Conservation (phyloP, 805 yeast species). For the Metschnikowia vanudenii region DNA sequence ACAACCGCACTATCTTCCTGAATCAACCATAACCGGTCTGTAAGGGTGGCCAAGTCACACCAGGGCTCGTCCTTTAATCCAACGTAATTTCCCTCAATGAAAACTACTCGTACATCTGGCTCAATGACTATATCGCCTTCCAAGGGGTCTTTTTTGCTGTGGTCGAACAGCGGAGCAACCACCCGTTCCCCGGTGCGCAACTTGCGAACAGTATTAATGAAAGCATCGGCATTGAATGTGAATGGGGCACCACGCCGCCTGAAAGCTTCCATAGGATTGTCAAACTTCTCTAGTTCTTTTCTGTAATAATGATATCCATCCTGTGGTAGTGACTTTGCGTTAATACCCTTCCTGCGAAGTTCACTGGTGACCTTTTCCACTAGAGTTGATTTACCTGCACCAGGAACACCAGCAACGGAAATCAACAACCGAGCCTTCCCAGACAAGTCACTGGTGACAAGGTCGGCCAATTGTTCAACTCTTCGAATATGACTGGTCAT, state of each 20-base stretch:
- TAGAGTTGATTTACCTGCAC: slow-evolving; percentile 79
- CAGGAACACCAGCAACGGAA: slow-evolving; percentile 74
- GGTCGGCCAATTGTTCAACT: slow-evolving; percentile 11
- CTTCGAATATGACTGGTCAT: slow-evolving; percentile 14
- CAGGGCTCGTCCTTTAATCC: slow-evolving; percentile 59
- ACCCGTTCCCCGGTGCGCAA: slow-evolving; percentile 33
- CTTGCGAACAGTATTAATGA: slow-evolving; percentile 25
- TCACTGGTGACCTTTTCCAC: slow-evolving; percentile 46
- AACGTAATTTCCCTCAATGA: slow-evolving; percentile 77
- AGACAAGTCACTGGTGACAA: slow-evolving; percentile 6
- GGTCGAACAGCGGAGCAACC: slow-evolving; percentile 71
- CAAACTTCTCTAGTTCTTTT: slow-evolving; percentile 35
- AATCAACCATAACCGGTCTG: slow-evolving; percentile 52
- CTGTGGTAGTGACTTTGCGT: slow-evolving; percentile 32
- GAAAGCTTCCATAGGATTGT: slow-evolving; percentile 57
- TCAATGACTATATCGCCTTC: slow-evolving; percentile 49
- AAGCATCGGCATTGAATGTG: slow-evolving; percentile 66
- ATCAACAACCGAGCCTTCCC: slow-evolving; percentile 46
- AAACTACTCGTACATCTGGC: slow-evolving; percentile 50
- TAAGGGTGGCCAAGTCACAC: slow-evolving; percentile 43
- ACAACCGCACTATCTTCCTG: slow-evolving; percentile 45
- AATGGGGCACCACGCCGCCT: slow-evolving; percentile 78
- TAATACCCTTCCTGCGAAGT: slow-evolving; percentile 19
- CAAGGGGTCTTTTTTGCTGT: slow-evolving; percentile 69
- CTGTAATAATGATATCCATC: slow-evolving; percentile 43